These are phyloP conservation scores for Aristolochia californica DNA, from an alignment of 164 flowering plant species.

Conservation along the genomic window DNA sequence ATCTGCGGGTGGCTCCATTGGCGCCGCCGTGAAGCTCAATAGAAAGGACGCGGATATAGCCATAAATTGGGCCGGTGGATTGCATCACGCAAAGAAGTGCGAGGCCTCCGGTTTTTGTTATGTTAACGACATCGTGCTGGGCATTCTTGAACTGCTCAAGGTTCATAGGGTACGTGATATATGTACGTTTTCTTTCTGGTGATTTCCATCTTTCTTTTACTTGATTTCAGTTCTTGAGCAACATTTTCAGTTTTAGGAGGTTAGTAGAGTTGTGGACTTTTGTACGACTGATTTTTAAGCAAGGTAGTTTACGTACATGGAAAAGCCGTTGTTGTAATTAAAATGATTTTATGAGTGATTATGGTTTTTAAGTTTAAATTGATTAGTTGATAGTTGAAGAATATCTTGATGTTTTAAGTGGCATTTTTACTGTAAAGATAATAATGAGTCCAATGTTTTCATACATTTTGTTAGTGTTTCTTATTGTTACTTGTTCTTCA, in stretches of 20 bases:
- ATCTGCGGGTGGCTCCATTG: conserved; percentile 45
- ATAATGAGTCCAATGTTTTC: too few species aligned
- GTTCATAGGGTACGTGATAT: conserved; percentile 28
- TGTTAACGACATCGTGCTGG: conserved; percentile 53
- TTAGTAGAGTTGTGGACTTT: too few species aligned
- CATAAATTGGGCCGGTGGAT: conserved; percentile 57
- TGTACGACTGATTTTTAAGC: too few species aligned
- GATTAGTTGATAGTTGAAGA: not conserved
- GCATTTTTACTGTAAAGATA: too few species aligned
- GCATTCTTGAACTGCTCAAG: conserved; percentile 49
- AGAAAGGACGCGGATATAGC: conserved; percentile 43
- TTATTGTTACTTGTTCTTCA: not conserved
- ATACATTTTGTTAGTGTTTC: too few species aligned
- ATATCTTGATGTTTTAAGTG: too few species aligned
- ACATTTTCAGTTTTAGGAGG: not conserved
- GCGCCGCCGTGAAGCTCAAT: conserved; percentile 45
- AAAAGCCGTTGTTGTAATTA: too few species aligned
- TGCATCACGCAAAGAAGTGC: conserved; percentile 53
- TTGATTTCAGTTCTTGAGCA: not conserved
- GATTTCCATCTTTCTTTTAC: not conserved
- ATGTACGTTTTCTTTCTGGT: not conserved
- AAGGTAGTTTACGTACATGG: too few species aligned
- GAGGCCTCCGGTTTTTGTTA: conserved; percentile 66
- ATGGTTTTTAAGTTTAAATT: not conserved
- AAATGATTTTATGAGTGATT: too few species aligned